Evolutionary conservation across 2,329 filamentous ascomycete species (phyloP).

Genomic region (Talaromyces albobiverticillius): DNA sequence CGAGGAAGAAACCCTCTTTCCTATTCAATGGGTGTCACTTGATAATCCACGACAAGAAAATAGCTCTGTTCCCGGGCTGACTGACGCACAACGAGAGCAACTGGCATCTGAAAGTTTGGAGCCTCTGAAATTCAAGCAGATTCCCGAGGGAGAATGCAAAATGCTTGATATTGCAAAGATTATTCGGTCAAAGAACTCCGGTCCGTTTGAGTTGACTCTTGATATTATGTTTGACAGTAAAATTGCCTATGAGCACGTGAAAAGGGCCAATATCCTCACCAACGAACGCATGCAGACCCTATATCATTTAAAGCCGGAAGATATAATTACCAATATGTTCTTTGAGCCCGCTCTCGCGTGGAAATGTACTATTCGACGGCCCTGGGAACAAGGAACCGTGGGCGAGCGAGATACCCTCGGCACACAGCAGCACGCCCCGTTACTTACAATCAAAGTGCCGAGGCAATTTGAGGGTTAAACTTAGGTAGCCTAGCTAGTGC

Average conservation of each 20-base stretch:
- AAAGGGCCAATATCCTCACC: neutral
- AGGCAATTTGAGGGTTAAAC: neutral
- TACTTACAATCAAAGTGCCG: neutral
- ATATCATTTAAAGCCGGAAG: neutral
- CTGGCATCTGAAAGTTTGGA: neutral
- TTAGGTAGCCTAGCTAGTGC: neutral
- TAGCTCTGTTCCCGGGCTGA: neutral
- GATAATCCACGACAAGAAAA: neutral
- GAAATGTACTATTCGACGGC: conserved; percentile 1
- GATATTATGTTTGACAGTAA: conserved; percentile 9
- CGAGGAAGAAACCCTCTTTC: conserved; percentile 9
- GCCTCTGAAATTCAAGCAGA: neutral
- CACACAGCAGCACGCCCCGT: conserved; percentile 5
- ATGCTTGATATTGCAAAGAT: conserved; percentile 16
- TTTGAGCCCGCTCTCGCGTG: conserved; percentile 5
- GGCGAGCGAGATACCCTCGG: conserved; percentile 5
- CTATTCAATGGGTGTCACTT: neutral
- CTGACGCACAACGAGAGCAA: neutral
- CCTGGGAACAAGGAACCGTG: neutral
- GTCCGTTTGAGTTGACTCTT: conserved; percentile 2
- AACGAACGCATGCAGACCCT: neutral
- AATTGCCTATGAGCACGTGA: neutral
- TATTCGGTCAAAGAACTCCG: conserved; percentile 4
- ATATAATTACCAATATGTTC: conserved; percentile 23
- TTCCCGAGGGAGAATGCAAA: neutral